Base-by-base conservation (phyloP, 1,284 basidiomycete species). In the Moniliophthora roreri region DNA sequence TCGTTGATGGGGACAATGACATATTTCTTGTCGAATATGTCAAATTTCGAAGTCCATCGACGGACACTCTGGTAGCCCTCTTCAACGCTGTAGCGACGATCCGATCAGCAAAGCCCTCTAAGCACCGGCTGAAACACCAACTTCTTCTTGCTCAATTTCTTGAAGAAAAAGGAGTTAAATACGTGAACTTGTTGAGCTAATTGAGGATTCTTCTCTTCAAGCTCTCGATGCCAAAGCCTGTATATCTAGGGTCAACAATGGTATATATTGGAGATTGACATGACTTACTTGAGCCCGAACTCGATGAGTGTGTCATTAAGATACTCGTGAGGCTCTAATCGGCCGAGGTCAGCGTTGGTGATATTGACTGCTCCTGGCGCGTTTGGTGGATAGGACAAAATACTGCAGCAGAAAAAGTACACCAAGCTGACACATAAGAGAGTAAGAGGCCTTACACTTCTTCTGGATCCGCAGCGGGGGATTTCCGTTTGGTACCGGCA, bases 151-250 rank as follows among this genome's bases (percentile, higher is more conserved):
- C 86, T 87, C n/a, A 99, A 73, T 65, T 95, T 95, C 71, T 95
- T 91, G 75, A 94, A 98, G 71, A 99, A 98, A 74, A 98, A 99
- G 0, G 95, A 95, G 66, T 88, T 98, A 77, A 99, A 98, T 5
- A 99, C 79, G 65, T 98, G 86, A 1, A 96, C 80, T 60, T 91
- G 79, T 5, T 87, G 80, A 2, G 84, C 89, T 10, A 92, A 70
- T 10, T 74, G 75, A 0, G 87, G 84, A 54, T 88, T 65, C 24
- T 63, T 67, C 24, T 66, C 69, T 53, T 82, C 77, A 20, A 92
- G 66, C 11, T 81, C 74, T 50, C 74, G 76, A 10, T 89, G 71
- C 81, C 88, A 90, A 18, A 86, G 73, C 65, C 93, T 95, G 53
- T 50, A 9, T 35, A 39, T 46, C 39, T 32, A 39, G 60, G 47